phyloP scores from a whole-genome alignment of 345 rosid genomes.

The Cardamine occulta region DNA sequence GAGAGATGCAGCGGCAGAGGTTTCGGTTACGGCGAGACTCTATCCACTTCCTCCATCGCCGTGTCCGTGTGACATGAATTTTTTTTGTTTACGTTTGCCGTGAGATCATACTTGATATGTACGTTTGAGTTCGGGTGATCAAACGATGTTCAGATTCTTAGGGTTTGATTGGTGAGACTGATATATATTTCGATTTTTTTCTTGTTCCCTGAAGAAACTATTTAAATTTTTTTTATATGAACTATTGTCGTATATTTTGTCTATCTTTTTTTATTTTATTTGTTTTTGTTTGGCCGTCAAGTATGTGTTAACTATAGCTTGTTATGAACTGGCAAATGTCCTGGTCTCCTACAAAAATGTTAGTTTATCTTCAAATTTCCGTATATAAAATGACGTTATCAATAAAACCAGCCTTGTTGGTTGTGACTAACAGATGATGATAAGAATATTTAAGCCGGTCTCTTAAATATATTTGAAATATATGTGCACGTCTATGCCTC shows the following conservation, averaged over 20 bases:
- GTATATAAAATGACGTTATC: slow-evolving; percentile 15
- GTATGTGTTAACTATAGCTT: slow-evolving; percentile 27
- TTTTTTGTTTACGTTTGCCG: background rate
- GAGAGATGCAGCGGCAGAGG: background rate
- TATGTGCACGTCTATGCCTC: slow-evolving; percentile 41
- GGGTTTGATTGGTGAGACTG: slow-evolving; percentile 5
- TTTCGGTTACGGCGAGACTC: background rate
- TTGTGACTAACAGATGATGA: slow-evolving; percentile 9
- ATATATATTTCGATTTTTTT: background rate
- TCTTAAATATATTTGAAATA: background rate
- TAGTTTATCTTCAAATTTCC: slow-evolving; percentile 19
- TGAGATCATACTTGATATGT: background rate
- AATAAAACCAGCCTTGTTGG: slow-evolving; percentile 27
- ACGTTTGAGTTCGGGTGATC: slow-evolving; percentile 4
- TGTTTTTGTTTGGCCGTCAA: slow-evolving; percentile 27
- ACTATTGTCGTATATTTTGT: no score
- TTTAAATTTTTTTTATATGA: no score
- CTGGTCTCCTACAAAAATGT: background rate
- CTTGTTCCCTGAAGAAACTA: background rate
- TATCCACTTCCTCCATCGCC: background rate
- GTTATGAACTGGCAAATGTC: slow-evolving; percentile 29
- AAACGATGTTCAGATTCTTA: background rate
- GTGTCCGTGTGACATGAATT: background rate
- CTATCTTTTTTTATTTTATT: background rate
- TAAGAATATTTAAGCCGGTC: slow-evolving; percentile 11